Evolutionary conservation across 768 basidiomycete genomes (phyloP).

Genomic region (Cyclocybe aegerita): DNA sequence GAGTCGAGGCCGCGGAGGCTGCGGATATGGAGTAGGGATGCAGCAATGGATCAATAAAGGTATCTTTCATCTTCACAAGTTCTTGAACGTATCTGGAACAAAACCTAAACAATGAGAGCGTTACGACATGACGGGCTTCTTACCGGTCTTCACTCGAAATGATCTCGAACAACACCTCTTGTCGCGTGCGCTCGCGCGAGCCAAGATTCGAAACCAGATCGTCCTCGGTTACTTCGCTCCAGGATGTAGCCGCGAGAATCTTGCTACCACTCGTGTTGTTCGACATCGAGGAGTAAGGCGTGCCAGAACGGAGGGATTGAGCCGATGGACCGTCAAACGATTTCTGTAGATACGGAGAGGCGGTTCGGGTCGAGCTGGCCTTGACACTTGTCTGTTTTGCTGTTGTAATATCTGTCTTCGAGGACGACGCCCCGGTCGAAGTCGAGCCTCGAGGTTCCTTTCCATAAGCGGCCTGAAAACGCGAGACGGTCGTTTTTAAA

Average conservation of each 20-base stretch:
- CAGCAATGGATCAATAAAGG: slow-evolving; percentile 86
- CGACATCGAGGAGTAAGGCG: slow-evolving; percentile 82
- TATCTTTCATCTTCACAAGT: slow-evolving; percentile 88
- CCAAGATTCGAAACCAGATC: slow-evolving; percentile 92
- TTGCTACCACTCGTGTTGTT: slow-evolving; percentile 60
- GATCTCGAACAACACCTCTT: slow-evolving; percentile 96
- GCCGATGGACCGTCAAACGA: slow-evolving; percentile 49
- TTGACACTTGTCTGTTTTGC: slow-evolving; percentile 42
- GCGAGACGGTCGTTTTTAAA: slow-evolving; percentile 69
- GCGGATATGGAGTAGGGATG: slow-evolving; percentile 69
- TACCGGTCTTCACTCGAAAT: slow-evolving; percentile 95
- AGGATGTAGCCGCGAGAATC: slow-evolving; percentile 76
- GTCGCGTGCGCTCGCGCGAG: slow-evolving; percentile 90
- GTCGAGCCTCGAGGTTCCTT: slow-evolving; percentile 71
- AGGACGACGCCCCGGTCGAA: slow-evolving; percentile 60
- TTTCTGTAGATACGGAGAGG: slow-evolving; percentile 58
- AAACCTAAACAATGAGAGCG: slow-evolving; percentile 10
- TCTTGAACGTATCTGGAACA: slow-evolving; percentile 83
- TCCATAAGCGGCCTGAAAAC: slow-evolving; percentile 73
- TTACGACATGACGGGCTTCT: slow-evolving; percentile 20
- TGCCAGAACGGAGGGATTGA: slow-evolving; percentile 74
- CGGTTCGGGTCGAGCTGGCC: slow-evolving; percentile 62
- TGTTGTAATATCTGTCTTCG: slow-evolving; percentile 59
- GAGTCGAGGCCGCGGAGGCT: slow-evolving; percentile 52
- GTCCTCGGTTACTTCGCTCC: slow-evolving; percentile 94